Conservation (phyloP, 192 early-diverging fungal genomes). For the Diversispora epigaea region DNA sequence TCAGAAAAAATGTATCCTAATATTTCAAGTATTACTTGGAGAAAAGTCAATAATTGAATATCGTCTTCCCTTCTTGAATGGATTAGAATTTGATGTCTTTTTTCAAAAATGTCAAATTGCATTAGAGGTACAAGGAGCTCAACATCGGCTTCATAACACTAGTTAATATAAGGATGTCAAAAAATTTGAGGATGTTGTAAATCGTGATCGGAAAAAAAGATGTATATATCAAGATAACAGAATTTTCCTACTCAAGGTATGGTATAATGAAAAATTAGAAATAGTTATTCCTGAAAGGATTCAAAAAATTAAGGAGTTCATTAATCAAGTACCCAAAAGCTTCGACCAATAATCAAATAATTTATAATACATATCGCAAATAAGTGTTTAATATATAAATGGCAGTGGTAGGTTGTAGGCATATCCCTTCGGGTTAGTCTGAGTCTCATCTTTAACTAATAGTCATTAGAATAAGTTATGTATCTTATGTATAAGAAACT, state of each 20-base stretch:
- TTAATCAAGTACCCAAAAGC: slow-evolving; percentile 12
- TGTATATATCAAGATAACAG: slow-evolving; percentile 14
- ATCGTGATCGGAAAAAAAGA: slow-evolving; percentile 14
- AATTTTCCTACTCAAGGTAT: slow-evolving; percentile 10
- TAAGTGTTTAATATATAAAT: slow-evolving; percentile 2
- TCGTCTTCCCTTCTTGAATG: slow-evolving; percentile 4
- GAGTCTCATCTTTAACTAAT: too few relatives aligned
- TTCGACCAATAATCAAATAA: slow-evolving; percentile 1
- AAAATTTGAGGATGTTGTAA: neutral
- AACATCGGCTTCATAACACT: slow-evolving; percentile 10
- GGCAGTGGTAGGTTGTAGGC: too few relatives aligned
- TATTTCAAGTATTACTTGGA: too few relatives aligned
- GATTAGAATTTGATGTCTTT: slow-evolving; percentile 25
- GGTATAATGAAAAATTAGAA: slow-evolving; percentile 16
- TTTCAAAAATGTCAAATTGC: slow-evolving; percentile 9
- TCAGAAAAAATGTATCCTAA: slow-evolving; percentile 18
- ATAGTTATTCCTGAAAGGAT: neutral
- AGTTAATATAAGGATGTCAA: slow-evolving; percentile 4
- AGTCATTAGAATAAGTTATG: too few relatives aligned
- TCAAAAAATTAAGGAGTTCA: slow-evolving; percentile 23
- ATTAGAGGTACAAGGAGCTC: slow-evolving; percentile 17
- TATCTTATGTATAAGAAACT: too few relatives aligned
- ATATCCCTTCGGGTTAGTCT: too few relatives aligned
- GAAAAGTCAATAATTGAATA: too few relatives aligned
- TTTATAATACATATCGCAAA: neutral